phyloP scores from a whole-genome alignment of 2,329 filamentous ascomycete genomes.

The Apiospora pterosperma region DNA sequence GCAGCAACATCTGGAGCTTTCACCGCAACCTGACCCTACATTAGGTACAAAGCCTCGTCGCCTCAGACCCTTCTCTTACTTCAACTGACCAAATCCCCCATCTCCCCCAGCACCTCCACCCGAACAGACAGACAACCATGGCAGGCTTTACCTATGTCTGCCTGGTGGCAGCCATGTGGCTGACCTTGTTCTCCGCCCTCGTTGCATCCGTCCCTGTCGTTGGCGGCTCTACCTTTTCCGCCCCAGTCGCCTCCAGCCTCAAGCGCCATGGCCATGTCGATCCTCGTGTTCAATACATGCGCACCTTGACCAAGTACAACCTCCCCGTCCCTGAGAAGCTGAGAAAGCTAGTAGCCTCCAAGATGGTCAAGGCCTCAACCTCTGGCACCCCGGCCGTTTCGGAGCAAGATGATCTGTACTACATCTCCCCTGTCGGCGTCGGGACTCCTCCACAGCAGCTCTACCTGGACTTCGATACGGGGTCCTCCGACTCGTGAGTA shows the following conservation, averaged over 20 bases:
- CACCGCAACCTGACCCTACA: background rate
- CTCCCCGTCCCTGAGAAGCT: conserved; percentile 25
- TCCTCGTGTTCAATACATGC: conserved; percentile 21
- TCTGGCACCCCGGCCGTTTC: conserved; percentile 31
- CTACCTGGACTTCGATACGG: conserved; percentile 50
- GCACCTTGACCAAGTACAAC: conserved; percentile 29
- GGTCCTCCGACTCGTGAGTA: conserved; percentile 61
- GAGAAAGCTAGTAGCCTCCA: conserved; percentile 17
- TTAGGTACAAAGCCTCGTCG: background rate
- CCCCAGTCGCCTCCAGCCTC: conserved; percentile 3
- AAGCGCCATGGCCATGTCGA: conserved; percentile 4
- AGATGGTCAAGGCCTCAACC: background rate
- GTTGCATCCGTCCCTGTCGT: background rate
- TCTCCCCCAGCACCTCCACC: background rate
- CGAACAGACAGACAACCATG: background rate
- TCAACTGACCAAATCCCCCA: background rate
- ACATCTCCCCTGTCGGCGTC: conserved; percentile 40
- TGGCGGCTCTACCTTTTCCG: background rate
- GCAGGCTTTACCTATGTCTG: background rate
- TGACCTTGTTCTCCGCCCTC: background rate
- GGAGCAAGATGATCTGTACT: conserved; percentile 39
- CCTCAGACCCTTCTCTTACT: background rate
- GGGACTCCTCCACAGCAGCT: conserved; percentile 46
- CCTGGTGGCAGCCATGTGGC: conserved; percentile 3
- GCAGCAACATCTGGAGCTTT: background rate